Conservation (phyloP, 2,329 filamentous ascomycete species). For the Triangularia setosa region DNA sequence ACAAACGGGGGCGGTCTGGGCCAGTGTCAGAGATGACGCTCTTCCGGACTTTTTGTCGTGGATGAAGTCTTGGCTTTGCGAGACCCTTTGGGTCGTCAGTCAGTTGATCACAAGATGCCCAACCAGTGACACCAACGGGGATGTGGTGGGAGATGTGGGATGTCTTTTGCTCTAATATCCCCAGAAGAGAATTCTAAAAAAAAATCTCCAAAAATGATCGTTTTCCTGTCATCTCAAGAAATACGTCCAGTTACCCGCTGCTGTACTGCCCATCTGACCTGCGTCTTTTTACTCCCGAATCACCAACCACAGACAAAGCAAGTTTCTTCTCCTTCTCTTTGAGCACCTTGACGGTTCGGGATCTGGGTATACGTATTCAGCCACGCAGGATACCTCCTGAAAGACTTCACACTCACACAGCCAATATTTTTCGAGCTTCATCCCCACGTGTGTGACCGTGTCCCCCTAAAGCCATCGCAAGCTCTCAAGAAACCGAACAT, state of each 20-base stretch:
- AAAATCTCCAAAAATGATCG: background rate
- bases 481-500: conserved; percentile 14
- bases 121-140: background rate
- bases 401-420: background rate
- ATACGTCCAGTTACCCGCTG: background rate
- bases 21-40: conserved; percentile 1
- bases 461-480: background rate
- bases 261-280: conserved; percentile 2
- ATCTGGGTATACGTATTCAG: background rate
- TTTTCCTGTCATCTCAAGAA: background rate
- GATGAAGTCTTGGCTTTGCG: background rate
- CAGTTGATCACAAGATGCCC: background rate
- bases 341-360: background rate
- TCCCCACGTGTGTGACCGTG: conserved; percentile 23
- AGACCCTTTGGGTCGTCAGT: background rate
- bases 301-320: background rate
- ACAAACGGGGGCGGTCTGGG: background rate
- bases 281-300: background rate
- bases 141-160: background rate
- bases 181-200: background rate
- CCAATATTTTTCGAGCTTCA: conserved; percentile 24
- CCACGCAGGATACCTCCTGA: background rate
- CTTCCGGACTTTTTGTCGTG: background rate
- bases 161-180: background rate
- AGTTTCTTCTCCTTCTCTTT: background rate